Percentiles rank a stretch among this genome's conserved stretches.
Conservation (phyloP, 768 basidiomycete genomes). For the Lactarius pseudohatsudake region DNA sequence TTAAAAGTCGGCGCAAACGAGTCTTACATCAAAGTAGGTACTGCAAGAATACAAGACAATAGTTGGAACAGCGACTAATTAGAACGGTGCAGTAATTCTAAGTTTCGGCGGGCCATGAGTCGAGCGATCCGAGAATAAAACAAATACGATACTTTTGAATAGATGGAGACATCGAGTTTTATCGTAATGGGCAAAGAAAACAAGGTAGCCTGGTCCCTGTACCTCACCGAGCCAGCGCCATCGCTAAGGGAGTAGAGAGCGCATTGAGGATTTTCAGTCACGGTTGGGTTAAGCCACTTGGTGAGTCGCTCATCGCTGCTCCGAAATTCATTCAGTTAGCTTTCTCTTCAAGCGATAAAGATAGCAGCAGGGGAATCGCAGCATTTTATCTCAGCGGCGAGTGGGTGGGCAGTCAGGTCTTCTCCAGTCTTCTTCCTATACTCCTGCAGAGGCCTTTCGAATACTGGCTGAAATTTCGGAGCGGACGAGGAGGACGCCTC, state of each 20-base stretch:
- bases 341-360: not conserved
- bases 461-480: not conserved
- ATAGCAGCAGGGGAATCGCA: not conserved
- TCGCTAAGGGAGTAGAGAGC: not conserved
- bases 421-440: not conserved
- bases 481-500: not conserved
- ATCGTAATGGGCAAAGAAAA: too few relatives aligned
- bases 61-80: too few relatives aligned
- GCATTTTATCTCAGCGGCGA: not conserved
- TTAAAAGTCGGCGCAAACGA: too few relatives aligned
- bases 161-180: too few relatives aligned
- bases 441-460: not conserved
- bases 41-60: too few relatives aligned
- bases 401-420: not conserved
- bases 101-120: too few relatives aligned
- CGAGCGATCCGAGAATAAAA: too few relatives aligned
- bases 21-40: too few relatives aligned
- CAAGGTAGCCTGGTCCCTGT: too few relatives aligned
- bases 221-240: not conserved
- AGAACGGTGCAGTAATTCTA: too few relatives aligned
- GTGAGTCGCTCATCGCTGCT: not conserved
- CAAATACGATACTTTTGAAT: too few relatives aligned
- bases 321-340: not conserved
- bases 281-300: not conserved
- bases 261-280: not conserved